Evolutionary conservation across 2,329 filamentous ascomycete genomes (phyloP), one percentile per base, ranked within the genome.

Genomic region (Polychaeton citri): DNA sequence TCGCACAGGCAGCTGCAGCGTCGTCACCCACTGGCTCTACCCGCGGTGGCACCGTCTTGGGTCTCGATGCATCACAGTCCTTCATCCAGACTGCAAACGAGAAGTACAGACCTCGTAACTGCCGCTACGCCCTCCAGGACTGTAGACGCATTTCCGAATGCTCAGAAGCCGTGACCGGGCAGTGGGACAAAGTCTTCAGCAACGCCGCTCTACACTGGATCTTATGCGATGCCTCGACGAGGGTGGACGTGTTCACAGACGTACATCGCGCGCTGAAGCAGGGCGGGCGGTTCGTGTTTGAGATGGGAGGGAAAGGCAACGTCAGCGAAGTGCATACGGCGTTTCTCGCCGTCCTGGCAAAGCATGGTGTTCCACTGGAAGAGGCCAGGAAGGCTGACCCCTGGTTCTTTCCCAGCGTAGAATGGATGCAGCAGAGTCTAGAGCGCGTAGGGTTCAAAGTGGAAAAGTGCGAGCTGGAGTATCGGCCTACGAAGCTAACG

Each of bases 261-360:
- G 64, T 75, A 3, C 58, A 67, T 41, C 57, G 57, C 6, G 61
- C 68, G 1, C 64, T 83, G 2, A 64, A 60, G 21, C 68, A 71
- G 0, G 67, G 66, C 8, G 79, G 75, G 2, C 48, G 47, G 0
- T 76, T 83, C 39, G 68, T 71, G 7, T 81, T 83, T 47, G 79
- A 84, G 55, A 79, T 79, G 73, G 79, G 80, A 35, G 79, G 78
- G 0, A 66, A 76, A 34, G 80, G 79, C 15, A 82, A 83, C 54
- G 66, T 80, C 1, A 60, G 64, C 1, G 79, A 82, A 55, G 68
- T 79, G 45, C 66, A 72, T 19, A 62, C 71, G 0, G 72, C 73
- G 2, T 58, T 81, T 6, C 57, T 76, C 3, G 60, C 64, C 12
- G 68, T 68, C 2, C 59, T 79, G 1, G 54, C 59, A 2, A 52